Conservation (phyloP, 2,329 filamentous ascomycete species). For the Trichoderma arundinaceum region DNA sequence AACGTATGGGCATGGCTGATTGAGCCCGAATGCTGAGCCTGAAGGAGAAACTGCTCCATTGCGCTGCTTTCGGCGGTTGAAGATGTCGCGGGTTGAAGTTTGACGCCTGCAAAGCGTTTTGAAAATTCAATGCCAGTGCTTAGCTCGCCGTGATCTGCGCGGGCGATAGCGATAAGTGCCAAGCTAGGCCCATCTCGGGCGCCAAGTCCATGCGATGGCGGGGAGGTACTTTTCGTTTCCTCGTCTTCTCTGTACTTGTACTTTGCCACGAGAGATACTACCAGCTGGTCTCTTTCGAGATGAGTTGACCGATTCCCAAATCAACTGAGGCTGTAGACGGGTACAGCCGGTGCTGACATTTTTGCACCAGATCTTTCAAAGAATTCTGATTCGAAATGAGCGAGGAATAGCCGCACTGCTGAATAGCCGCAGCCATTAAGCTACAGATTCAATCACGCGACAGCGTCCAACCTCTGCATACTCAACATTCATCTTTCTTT, state of each 20-base stretch:
- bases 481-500: neutral
- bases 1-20: conserved; percentile 35
- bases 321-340: too few species aligned
- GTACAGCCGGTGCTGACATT: too few species aligned
- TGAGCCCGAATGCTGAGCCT: conserved; percentile 34
- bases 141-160: neutral
- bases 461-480: neutral
- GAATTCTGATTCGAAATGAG: too few species aligned
- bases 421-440: too few species aligned
- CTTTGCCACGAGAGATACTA: too few species aligned
- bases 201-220: neutral
- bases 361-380: too few species aligned
- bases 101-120: neutral
- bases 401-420: too few species aligned
- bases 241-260: too few species aligned
- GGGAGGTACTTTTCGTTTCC: neutral
- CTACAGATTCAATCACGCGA: neutral
- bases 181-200: conserved; percentile 1
- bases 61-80: neutral
- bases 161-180: neutral
- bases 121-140: neutral
- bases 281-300: too few species aligned
- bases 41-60: conserved; percentile 38
- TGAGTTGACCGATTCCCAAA: too few species aligned
- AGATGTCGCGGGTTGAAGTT: neutral